A percentile compares a stretch with the other conserved stretches of the same genome.
These are phyloP conservation scores for Termitomyces sp. DNA, from an alignment of 768 basidiomycete species.

Conservation along the genomic window DNA sequence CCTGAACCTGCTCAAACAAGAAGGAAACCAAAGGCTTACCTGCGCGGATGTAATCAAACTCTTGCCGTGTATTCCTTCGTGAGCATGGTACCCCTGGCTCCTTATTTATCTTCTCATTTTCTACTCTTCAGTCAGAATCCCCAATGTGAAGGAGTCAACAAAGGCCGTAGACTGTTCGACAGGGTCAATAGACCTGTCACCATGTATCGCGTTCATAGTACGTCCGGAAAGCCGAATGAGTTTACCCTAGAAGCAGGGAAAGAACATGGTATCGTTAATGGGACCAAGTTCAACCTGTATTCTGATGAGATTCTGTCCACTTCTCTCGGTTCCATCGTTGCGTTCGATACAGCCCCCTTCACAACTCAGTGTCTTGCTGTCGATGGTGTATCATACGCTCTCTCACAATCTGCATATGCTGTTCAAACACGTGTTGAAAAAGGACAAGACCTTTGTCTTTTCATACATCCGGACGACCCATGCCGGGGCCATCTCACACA, in stretches of 20 bases:
- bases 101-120: background rate
- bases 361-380: background rate
- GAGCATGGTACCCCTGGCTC: background rate
- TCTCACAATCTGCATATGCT: background rate
- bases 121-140: background rate
- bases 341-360: background rate
- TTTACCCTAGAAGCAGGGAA: background rate
- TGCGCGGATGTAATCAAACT: background rate
- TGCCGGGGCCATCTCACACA: background rate
- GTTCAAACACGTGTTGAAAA: background rate
- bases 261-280: background rate
- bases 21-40: background rate
- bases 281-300: background rate
- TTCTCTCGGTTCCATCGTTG: background rate
- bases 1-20: background rate
- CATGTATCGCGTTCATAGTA: background rate
- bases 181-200: background rate
- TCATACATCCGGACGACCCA: background rate
- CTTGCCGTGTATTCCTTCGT: background rate
- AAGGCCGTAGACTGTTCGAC: background rate
- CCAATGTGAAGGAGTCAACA: conserved; percentile 3
- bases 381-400: background rate
- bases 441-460: background rate
- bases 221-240: background rate
- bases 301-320: background rate